Evolutionary conservation across 495 filamentous ascomycete genomes (phyloP), one percentile per base, ranked within the genome.

Genomic region (Penicillium cosmopolitanum): DNA sequence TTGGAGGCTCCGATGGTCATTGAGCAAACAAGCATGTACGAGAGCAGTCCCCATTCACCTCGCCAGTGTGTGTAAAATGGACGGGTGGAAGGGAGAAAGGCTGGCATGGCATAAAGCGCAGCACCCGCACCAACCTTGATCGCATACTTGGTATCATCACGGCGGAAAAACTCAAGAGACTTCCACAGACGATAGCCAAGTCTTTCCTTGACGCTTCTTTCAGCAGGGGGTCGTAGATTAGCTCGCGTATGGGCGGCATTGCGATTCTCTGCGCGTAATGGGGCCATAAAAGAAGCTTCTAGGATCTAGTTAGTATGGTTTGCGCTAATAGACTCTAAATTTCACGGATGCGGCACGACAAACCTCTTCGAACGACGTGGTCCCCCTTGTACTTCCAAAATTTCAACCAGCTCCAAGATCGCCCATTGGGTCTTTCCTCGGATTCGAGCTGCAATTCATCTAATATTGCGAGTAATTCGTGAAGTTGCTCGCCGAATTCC

Each of bases 1-100:
- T 98, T 98, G 13, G 92, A 90, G 18, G 94, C 90, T 10, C 95
- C 95, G 42, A 97, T 92, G 0, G 94, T 98, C 94, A 97, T 97
- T 6, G 90, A 90, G 71, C 94, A 97, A 16, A 98, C 95, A 54
- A 98, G 83, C 95, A 98, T 98, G 76, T 96, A 98, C 0, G 94
- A 97, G 38, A 98, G 71, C 1, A 98, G 79, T 12, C 94, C 95
- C 95, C 95, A 98, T 81, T 98, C 95, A 1, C 94, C 95, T 64
- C 94, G 80, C 93, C 93, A 98, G 62, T 89, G 89, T 19, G 84
- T 80, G 66, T 97, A 98, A 46, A 88, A 79, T 0, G 92, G 90
- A 55, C 91, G 81, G 13, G 90, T 95, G 5, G 80, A 75, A 8
- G 87, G 84, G 54, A 97, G 78, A 68, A 96, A 98, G 7, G 95